These are phyloP conservation scores for Brassica balearica DNA, from an alignment of 441 rosid genomes.

Conservation along the genomic window DNA sequence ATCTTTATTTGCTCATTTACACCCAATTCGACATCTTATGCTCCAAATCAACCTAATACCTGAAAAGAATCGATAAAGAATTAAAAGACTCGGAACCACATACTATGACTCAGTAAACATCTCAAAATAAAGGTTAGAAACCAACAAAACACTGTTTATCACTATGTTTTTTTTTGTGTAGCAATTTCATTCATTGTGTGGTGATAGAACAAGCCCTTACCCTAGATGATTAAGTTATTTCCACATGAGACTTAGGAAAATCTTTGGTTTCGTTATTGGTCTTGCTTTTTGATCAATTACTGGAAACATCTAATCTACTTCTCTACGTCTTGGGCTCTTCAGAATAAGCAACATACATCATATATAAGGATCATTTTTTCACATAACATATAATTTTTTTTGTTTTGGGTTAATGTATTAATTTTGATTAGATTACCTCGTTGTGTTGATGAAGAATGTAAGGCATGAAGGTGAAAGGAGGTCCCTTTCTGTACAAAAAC, in stretches of 20 bases:
- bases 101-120: background rate
- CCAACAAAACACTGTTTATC: background rate
- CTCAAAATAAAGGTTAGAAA: background rate
- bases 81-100: background rate
- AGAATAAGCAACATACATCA: constrained; percentile 1
- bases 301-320: constrained; percentile 69
- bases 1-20: background rate
- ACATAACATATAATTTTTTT: too few species aligned
- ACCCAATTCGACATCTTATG: background rate
- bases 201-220: constrained; percentile 45
- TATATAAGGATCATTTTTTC: too few species aligned
- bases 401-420: background rate
- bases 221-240: constrained; percentile 88
- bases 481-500: constrained; percentile 61
- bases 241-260: constrained; percentile 73
- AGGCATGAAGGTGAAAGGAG: constrained; percentile 78
- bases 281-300: constrained; percentile 69
- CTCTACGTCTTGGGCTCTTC: constrained; percentile 58
- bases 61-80: background rate
- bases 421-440: constrained; percentile 50
- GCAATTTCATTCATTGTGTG: background rate
- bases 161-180: background rate
- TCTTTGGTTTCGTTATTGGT: constrained; percentile 67
- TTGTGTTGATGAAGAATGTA: constrained; percentile 62
- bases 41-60: background rate